Evolutionary conservation across 78 protist species (phyloP), one percentile per base, ranked within the genome.

Genomic region (Chrysochromulina tobinii): DNA sequence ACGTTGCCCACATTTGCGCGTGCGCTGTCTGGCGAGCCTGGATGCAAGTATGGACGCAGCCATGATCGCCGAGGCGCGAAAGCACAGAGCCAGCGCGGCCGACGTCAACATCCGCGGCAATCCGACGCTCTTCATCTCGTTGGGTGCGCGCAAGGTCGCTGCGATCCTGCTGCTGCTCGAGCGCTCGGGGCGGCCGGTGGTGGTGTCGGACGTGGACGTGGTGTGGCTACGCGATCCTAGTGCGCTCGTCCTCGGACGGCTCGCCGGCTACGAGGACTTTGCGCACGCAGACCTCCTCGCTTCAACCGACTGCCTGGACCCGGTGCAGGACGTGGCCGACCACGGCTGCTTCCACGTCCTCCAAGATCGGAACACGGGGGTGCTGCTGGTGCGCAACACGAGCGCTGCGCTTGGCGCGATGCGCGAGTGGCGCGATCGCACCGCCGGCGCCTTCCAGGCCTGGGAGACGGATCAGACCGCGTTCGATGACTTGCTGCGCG

Each of bases 381-480:
- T 79, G 27, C n/a, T 79, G 27, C 5, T 79, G 12, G 61, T 54
- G 21, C 87, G 87, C 21, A 3, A 6, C 14, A 54, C n/a, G 23
- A 21, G 7, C 27, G 0, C 1, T 17, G 1, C 87, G 64, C 3
- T 54, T 20, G 23, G 50, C 27, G 3, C 14, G 53, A 3, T 79
- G 51, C 5, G 12, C 18, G 87, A 79, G 64, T 79, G 87, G 87
- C 25, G 27, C 21, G 51, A 3, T 7, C 85, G 85, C 61, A 77
- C 85, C 9, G 25, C 85, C 38, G 4, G 7, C 11, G 61, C 61
- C 61, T 20, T 7, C 59, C 12, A 5, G 20, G 55, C 6, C 21
- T 9, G 87, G 38, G 87, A 75, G 83, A 75, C 83, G 25, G 83
- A 75, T 57, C 83, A 75, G 83, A 75, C 83, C 8, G 83, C 83